A percentile compares a stretch with the other conserved stretches of the same genome.
Conservation (phyloP, 129 eudicot genomes). For the Heracleum sosnowskyi region DNA sequence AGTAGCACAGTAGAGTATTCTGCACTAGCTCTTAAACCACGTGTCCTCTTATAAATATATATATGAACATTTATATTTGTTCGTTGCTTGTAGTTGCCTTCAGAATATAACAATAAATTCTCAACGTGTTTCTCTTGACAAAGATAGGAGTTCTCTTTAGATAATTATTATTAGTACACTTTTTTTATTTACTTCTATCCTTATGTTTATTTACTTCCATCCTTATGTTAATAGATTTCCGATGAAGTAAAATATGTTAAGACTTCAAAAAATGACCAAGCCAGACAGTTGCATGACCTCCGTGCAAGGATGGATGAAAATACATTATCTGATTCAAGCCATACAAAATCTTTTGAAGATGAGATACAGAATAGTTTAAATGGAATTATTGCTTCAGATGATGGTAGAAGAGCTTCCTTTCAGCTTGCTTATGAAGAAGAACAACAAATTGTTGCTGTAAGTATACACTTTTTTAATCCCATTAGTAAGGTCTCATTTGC, state of each 20-base stretch:
- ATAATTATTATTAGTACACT: background rate
- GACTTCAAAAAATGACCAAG: constrained; percentile 42
- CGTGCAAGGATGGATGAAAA: constrained; percentile 59
- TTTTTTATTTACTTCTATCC: background rate
- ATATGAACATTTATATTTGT: background rate
- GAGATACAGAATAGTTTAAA: constrained; percentile 55
- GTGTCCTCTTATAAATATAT: background rate
- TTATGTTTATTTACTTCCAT: background rate
- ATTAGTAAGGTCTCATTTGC: background rate
- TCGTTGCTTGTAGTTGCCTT: background rate
- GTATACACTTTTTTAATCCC: constrained; percentile 10
- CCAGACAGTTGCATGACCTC: constrained; percentile 55
- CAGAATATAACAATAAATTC: background rate
- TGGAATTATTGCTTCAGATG: constrained; percentile 68
- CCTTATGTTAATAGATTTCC: constrained; percentile 37
- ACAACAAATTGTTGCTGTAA: constrained; percentile 87
- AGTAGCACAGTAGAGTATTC: background rate
- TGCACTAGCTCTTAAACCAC: background rate
- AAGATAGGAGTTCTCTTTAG: background rate
- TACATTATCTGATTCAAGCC: constrained; percentile 37
- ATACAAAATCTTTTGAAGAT: constrained; percentile 50
- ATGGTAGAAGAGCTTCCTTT: constrained; percentile 75
- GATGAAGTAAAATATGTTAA: constrained; percentile 75
- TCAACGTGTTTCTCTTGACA: background rate
- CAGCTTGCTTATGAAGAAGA: constrained; percentile 86